These are phyloP conservation scores for Gracilaria gracilis DNA, from an alignment of 23 red algal species.

Conservation along the genomic window DNA sequence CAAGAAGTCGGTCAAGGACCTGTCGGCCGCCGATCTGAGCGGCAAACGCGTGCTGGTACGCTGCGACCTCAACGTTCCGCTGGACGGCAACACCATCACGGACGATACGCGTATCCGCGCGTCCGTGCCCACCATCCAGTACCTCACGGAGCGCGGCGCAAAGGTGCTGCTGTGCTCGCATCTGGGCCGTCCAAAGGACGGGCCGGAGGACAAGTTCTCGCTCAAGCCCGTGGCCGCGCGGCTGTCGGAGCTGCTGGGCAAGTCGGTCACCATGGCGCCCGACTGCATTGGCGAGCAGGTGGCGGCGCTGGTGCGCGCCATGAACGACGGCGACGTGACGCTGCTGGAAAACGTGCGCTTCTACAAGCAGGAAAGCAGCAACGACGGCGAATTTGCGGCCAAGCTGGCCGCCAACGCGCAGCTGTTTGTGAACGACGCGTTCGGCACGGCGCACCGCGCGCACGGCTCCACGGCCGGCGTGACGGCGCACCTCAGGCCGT, in stretches of 20 bases:
- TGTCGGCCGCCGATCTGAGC: conserved; percentile 76
- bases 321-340: conserved; percentile 89
- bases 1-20: conserved; percentile 94
- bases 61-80: conserved; percentile 98
- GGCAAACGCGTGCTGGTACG: conserved; percentile 96
- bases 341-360: conserved; percentile 99
- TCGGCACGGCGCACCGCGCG: conserved; percentile 97
- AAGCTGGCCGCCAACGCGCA: conserved; percentile 94
- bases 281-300: conserved; percentile 96
- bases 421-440: conserved; percentile 98
- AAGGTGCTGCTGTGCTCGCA: conserved; percentile 98
- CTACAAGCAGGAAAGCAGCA: conserved; percentile 98
- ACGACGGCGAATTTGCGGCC: conserved; percentile 85
- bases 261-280: conserved; percentile 92
- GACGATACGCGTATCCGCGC: conserved; percentile 98
- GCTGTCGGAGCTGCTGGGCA: conserved; percentile 87
- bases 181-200: conserved; percentile 95
- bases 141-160: conserved; percentile 86
- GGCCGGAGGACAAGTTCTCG: conserved; percentile 99
- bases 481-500: conserved; percentile 84
- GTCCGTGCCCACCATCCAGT: conserved; percentile 96
- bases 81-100: conserved; percentile 98
- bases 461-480: conserved; percentile 97
- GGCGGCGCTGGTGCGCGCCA: conserved; percentile 57
- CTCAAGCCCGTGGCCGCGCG: conserved; percentile 87